phyloP scores from a whole-genome alignment of 192 early-diverging fungal species.

The Linnemannia exigua region DNA sequence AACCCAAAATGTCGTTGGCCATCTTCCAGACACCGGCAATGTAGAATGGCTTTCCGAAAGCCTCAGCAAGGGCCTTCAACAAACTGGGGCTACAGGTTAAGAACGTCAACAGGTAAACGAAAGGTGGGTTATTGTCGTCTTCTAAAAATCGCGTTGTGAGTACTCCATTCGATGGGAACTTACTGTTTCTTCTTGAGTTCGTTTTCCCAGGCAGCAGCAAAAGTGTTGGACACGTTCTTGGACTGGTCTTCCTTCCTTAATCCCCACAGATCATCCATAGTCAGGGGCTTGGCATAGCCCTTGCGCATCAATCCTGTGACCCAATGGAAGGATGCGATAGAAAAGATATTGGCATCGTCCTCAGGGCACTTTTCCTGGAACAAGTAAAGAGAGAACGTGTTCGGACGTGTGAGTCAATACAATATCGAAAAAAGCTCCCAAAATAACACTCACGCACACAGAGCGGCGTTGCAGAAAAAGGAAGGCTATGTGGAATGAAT shows the following conservation, averaged over 20 bases:
- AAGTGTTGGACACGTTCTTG: slow-evolving; percentile 67
- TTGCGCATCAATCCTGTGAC: slow-evolving; percentile 88
- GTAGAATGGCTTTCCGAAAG: slow-evolving; percentile 76
- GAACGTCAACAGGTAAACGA: background rate
- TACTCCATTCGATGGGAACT: background rate
- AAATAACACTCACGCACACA: background rate
- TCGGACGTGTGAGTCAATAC: slow-evolving; percentile 1
- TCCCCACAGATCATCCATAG: slow-evolving; percentile 79
- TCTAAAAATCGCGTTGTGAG: background rate
- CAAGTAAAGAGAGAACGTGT: background rate
- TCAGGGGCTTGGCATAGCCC: slow-evolving; percentile 81
- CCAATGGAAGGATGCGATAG: slow-evolving; percentile 89
- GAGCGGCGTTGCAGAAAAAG: background rate
- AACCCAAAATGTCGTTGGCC: slow-evolving; percentile 79
- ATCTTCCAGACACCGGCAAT: slow-evolving; percentile 86
- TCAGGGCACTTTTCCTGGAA: slow-evolving; percentile 79
- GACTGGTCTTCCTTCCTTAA: slow-evolving; percentile 74
- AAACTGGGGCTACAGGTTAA: slow-evolving; percentile 74
- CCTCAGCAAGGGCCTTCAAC: slow-evolving; percentile 68
- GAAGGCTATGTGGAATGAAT: background rate
- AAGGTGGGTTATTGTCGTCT: background rate
- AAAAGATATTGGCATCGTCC: slow-evolving; percentile 86
- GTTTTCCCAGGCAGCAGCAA: slow-evolving; percentile 78
- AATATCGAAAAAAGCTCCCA: background rate
- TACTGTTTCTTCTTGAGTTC: slow-evolving; percentile 72